These are phyloP conservation scores for Brassica rapa DNA, from an alignment of 345 rosid genomes.

Conservation along the genomic window DNA sequence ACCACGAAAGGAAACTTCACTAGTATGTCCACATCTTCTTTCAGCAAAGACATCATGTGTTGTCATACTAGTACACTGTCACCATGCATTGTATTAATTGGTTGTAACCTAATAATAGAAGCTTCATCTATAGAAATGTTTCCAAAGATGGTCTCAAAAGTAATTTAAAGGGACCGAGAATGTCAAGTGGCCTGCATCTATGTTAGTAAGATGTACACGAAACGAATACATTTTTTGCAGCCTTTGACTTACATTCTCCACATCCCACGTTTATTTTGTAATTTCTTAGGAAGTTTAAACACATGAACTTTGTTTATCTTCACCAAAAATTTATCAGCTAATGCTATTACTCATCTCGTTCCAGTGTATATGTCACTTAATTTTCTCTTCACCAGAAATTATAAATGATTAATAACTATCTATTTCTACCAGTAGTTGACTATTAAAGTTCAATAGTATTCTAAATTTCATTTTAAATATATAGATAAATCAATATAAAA, in stretches of 20 bases:
- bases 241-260: constrained; percentile 24
- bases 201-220: constrained; percentile 14
- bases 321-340: no score
- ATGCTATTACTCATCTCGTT: no score
- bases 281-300: neutral
- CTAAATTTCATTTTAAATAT: no score
- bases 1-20: neutral
- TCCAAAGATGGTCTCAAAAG: constrained; percentile 8
- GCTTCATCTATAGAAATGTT: neutral
- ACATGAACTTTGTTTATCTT: neutral
- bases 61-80: neutral
- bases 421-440: no score
- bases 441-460: no score
- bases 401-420: no score
- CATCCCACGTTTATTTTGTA: neutral
- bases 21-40: neutral
- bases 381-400: no score
- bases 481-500: no score
- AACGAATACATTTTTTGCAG: constrained; percentile 15
- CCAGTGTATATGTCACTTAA: no score
- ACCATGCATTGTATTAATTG: neutral
- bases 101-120: neutral
- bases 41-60: neutral
- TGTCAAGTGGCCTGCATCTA: constrained; percentile 25
- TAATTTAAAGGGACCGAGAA: neutral